A percentile compares a stretch with the other conserved stretches of the same genome.
These are phyloP conservation scores for Coniochaeta sp. DNA, from an alignment of 2,329 filamentous ascomycete species.

Conservation along the genomic window DNA sequence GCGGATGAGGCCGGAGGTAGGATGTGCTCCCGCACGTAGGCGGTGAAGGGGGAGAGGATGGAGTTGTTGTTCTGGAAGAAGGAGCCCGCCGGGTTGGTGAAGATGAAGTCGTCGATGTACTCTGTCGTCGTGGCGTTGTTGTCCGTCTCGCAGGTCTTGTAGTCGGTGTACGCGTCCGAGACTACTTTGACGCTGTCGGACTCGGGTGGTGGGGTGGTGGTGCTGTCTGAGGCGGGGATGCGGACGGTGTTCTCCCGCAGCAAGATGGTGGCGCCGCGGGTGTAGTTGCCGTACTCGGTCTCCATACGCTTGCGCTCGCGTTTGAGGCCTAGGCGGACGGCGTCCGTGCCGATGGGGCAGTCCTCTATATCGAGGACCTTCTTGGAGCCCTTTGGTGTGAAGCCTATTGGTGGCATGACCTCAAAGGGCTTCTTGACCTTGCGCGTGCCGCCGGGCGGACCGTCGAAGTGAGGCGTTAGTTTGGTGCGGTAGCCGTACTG, in stretches of 20 bases:
- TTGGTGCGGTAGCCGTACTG: slow-evolving; percentile 96
- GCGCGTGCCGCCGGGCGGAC: slow-evolving; percentile 49
- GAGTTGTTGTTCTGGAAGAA: slow-evolving; percentile 99
- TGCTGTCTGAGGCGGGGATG: slow-evolving; percentile 38
- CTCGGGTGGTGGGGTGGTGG: slow-evolving; percentile 10
- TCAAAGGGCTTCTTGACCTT: slow-evolving; percentile 48
- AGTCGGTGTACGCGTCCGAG: slow-evolving; percentile 54
- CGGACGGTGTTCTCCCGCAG: slow-evolving; percentile 78
- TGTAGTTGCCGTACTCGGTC: slow-evolving; percentile 62
- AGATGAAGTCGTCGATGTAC: slow-evolving; percentile 77
- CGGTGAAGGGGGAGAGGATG: slow-evolving; percentile 79
- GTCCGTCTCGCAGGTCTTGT: slow-evolving; percentile 86
- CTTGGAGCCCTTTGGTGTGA: slow-evolving; percentile 77
- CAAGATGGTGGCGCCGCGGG: slow-evolving; percentile 77
- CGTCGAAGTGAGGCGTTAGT: slow-evolving; percentile 92
- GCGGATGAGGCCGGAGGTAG: slow-evolving; percentile 39
- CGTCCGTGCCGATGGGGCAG: slow-evolving; percentile 88
- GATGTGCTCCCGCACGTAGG: slow-evolving; percentile 76
- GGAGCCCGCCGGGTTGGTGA: slow-evolving; percentile 84
- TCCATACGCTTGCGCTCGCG: slow-evolving; percentile 71
- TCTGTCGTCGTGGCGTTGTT: slow-evolving; percentile 76
- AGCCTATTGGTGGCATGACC: slow-evolving; percentile 74
- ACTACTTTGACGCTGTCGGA: slow-evolving; percentile 43
- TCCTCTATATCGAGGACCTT: slow-evolving; percentile 91
- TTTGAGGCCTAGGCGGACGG: slow-evolving; percentile 71